phyloP scores from a whole-genome alignment of 257 asterid species.

The Nicotiana attenuata region DNA sequence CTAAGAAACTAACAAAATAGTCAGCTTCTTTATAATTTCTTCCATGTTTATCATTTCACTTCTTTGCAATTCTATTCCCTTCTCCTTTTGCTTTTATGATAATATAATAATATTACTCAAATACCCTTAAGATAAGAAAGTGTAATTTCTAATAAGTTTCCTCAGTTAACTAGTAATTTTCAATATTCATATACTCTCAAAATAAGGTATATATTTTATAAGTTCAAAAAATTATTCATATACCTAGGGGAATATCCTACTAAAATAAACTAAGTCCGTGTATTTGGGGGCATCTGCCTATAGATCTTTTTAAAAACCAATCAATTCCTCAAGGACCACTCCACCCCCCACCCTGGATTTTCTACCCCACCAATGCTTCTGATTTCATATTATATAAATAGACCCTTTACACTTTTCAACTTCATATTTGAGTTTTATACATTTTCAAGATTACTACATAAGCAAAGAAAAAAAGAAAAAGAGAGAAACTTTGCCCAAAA shows the following conservation, averaged over 20 bases:
- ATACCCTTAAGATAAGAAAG: neutral
- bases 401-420: neutral
- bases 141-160: too few species aligned
- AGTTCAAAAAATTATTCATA: neutral
- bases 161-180: too few species aligned
- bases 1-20: neutral
- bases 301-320: conserved; percentile 12
- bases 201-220: neutral
- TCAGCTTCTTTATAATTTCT: neutral
- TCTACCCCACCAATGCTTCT: neutral
- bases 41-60: neutral
- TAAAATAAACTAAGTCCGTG: conserved; percentile 10
- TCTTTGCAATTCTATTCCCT: neutral
- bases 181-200: neutral
- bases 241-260: conserved; percentile 34
- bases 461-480: conserved; percentile 1
- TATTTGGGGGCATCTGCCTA: conserved; percentile 24
- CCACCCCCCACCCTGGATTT: neutral
- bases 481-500: neutral
- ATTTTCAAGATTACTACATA: neutral
- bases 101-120: neutral
- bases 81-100: neutral
- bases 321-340: neutral
- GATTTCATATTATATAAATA: neutral
- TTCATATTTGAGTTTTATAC: neutral